These are phyloP conservation scores for Bruguiera parviflora DNA, from an alignment of 345 rosid species.

Conservation along the genomic window DNA sequence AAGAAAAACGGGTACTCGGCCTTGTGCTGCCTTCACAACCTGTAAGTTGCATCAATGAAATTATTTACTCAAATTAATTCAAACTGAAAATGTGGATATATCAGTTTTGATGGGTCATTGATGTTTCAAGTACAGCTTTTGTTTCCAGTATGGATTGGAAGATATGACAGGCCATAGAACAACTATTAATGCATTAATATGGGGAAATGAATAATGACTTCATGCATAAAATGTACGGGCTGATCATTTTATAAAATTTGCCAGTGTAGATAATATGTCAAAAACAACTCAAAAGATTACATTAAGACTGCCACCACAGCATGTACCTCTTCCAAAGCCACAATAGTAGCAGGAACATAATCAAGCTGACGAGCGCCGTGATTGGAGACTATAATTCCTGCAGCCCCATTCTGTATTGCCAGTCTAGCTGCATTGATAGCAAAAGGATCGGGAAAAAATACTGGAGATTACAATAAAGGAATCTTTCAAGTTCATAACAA, in stretches of 20 bases:
- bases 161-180: no score
- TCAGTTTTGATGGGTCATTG: no score
- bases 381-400: constrained; percentile 91
- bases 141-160: no score
- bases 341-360: constrained; percentile 80
- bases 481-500: background rate
- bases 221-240: no score
- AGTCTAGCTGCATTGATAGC: constrained; percentile 54
- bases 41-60: constrained; percentile 16
- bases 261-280: background rate
- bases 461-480: background rate
- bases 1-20: constrained; percentile 81
- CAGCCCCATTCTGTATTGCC: constrained; percentile 67
- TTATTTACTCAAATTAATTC: background rate
- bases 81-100: background rate
- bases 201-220: background rate
- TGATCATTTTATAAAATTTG: no score
- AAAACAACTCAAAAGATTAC: background rate
- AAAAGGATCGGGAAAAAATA: background rate
- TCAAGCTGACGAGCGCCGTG: constrained; percentile 98
- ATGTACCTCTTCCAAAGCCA: constrained; percentile 81
- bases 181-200: no score
- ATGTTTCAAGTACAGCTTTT: no score
- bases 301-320: background rate
- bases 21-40: constrained; percentile 90